Evolutionary conservation across 208 protist genomes (phyloP), one percentile per base, ranked within the genome.

Genomic region (Crithidia fasciculata): DNA sequence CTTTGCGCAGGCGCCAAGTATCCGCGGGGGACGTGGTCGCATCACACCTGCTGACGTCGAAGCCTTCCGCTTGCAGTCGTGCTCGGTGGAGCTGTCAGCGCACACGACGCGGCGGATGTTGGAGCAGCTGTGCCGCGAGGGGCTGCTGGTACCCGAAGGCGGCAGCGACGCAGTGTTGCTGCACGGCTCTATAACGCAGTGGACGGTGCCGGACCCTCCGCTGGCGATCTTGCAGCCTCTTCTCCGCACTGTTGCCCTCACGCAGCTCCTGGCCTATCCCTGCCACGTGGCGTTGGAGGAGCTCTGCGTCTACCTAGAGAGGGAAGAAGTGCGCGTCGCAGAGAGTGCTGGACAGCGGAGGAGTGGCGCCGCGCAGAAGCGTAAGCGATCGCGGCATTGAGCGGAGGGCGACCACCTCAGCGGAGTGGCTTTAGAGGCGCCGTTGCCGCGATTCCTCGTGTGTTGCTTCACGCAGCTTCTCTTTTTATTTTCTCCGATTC

Each of bases 71-170:
- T 54, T 52, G n/a, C 69, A 83, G 10, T 47, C 60, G 39, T 94
- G 85, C 58, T 75, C 87, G n/a, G 28, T 92, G 15, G 87, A 91
- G 1, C 61, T 94, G 28, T 69, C 73, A n/a, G 37, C 76, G 28
- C 72, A 80, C 0, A 41, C 61, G 36, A 71, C 72, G 4, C 37
- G 74, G 0, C 40, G 61, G 18, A 73, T 89, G 40, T 70, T 94
- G 58, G 13, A 72, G 2, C 66, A 71, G 37, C 80, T 94, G 41
- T 43, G 61, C 16, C 28, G 16, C 12, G 81, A 91, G 12, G 81
- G 79, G 28, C 68, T 70, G 8, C 28, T 49, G 45, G 9, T 8
- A 2, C 7, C 45, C 0, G 12, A 49, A 2, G 45, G 12, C 9
- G 45, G 45, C 45, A 13, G 12, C 12, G 7, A 49, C 45, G 45